Evolutionary conservation across 257 asterid species (phyloP), one percentile per base, ranked within the genome.

Genomic region (Nemophila menziesii): DNA sequence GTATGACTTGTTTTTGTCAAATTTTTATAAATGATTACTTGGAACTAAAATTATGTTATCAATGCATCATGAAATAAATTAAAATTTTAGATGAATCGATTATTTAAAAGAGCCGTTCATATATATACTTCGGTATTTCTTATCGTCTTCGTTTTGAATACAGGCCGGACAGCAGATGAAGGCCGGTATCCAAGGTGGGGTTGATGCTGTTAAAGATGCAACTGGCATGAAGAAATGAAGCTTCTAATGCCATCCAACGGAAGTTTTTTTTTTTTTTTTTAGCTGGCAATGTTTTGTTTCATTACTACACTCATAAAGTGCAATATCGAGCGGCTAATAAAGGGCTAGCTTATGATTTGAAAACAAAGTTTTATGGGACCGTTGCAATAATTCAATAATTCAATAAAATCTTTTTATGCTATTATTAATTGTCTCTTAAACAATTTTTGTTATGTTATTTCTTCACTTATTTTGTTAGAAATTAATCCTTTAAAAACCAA

Each of bases 131-230:
- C n/a, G n/a, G n/a, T n/a, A n/a, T n/a, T n/a, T n/a, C n/a, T n/a
- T n/a, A n/a, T n/a, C n/a, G n/a, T 14, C 14, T 2, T 33, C 11
- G 11, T 3, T 13, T 29, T 2, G 23, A 23, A 24, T 51, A 14
- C 21, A 67, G 63, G 49, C 50, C 1, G 75, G 63, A 4, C 61
- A 63, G 39, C 62, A 55, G 42, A 13, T 52, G 50, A 66, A 46
- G 62, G 65, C 51, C 14, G 48, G 17, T 44, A 71, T 68, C 17
- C 56, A 59, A 14, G 71, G 55, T 2, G 76, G 71, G 7, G 60
- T 54, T 13, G 71, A 63, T 16, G 58, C 68, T 3, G 65, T 64
- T 10, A 69, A 63, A 40, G 24, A 69, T 44, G 61, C 71, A 1
- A 60, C 71, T 16, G 68, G 71, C 39, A 17, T 55, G 51, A 58